Percentiles rank a stretch among this genome's conserved stretches.
Evolutionary conservation across 768 basidiomycete genomes (phyloP).

Genomic region (Omphalotus guepiniiformis): DNA sequence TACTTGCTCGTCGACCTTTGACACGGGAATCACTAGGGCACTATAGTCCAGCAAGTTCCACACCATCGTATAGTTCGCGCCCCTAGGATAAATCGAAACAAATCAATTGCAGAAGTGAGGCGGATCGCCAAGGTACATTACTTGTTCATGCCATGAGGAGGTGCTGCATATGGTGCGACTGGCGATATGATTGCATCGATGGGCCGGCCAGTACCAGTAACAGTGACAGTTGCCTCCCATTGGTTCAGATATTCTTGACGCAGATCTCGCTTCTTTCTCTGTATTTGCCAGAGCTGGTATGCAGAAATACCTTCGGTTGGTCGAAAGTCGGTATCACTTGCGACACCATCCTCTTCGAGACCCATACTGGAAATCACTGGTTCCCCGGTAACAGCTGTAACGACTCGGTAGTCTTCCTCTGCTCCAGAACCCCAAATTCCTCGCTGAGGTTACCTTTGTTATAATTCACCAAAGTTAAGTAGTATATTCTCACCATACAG

Average conservation of each 20-base stretch:
- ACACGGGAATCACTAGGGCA: conserved; percentile 59
- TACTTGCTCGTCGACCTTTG: conserved; percentile 47
- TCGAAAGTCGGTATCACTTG: conserved; percentile 15
- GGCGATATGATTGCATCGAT: conserved; percentile 75
- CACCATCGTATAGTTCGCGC: conserved; percentile 50
- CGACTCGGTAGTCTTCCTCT: conserved; percentile 39
- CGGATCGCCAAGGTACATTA: conserved; percentile 22
- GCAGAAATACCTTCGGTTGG: conserved; percentile 35
- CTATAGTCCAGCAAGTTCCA: conserved; percentile 72
- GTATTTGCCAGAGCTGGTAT: conserved; percentile 65
- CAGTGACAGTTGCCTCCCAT: conserved; percentile 50
- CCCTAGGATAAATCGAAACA: conserved; percentile 24
- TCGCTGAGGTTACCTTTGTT: conserved; percentile 18
- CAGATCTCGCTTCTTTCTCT: conserved; percentile 44
- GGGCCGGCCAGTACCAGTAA: conserved; percentile 65
- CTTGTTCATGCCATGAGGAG: conserved; percentile 59
- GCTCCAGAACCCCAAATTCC: conserved; percentile 45
- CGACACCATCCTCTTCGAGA: conserved; percentile 23
- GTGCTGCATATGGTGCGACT: conserved; percentile 52
- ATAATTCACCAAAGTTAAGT: neutral
- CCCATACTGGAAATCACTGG: conserved; percentile 50
- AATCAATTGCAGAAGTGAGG: neutral
- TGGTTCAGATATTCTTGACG: conserved; percentile 55
- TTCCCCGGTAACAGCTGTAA: conserved; percentile 42
- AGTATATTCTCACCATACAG: conserved; percentile 28